A percentile compares a stretch with the other conserved stretches of the same genome.
Conservation (phyloP, 2,329 filamentous ascomycete species). For the Nemania abortiva region DNA sequence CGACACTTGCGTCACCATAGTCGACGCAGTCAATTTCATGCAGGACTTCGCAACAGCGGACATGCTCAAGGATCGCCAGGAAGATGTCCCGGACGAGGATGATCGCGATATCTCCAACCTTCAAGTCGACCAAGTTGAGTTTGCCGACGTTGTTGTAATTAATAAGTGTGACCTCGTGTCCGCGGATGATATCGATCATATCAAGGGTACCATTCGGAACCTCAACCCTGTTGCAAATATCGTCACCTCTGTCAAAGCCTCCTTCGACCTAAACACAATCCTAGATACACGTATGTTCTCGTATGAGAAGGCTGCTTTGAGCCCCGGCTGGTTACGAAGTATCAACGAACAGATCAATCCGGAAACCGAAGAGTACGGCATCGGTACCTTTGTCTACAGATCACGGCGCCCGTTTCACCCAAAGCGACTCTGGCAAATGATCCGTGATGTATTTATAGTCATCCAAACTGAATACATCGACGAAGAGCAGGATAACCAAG, state of each 20-base stretch:
- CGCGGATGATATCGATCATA: conserved; percentile 54
- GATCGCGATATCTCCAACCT: conserved; percentile 80
- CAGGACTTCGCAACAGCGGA: conserved; percentile 79
- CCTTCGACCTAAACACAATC: conserved; percentile 70
- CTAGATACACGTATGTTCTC: conserved; percentile 75
- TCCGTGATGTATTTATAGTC: conserved; percentile 63
- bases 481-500: conserved; percentile 46
- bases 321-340: conserved; percentile 77
- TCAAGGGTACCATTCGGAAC: conserved; percentile 66
- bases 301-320: conserved; percentile 71
- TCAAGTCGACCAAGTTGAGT: conserved; percentile 83
- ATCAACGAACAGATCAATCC: conserved; percentile 78
- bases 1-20: conserved; percentile 78
- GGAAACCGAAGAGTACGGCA: conserved; percentile 79
- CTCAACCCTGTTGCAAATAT: conserved; percentile 77
- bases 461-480: conserved; percentile 61
- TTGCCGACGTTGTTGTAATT: conserved; percentile 77
- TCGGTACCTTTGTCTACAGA: conserved; percentile 77
- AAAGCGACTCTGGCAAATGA: conserved; percentile 57
- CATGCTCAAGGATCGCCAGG: conserved; percentile 72
- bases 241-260: conserved; percentile 66
- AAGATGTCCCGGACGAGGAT: conserved; percentile 73
- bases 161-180: conserved; percentile 76
- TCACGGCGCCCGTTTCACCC: conserved; percentile 68
- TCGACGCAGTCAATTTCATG: conserved; percentile 79